Conservation (phyloP, 768 basidiomycete species). For the Mycena albidolilacea region DNA sequence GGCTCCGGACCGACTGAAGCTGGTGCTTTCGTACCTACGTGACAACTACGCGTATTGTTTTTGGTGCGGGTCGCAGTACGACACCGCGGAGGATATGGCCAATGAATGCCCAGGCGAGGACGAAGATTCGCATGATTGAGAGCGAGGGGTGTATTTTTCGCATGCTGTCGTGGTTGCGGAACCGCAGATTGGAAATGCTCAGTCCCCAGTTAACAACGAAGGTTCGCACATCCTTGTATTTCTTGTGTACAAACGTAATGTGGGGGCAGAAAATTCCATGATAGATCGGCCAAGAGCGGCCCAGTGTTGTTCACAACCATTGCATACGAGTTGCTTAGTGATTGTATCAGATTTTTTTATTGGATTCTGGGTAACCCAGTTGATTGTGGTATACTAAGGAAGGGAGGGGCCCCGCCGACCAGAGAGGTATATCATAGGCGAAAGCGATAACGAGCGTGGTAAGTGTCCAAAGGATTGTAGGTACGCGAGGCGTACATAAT, state of each 20-base stretch:
- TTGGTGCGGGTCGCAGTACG: constrained; percentile 89
- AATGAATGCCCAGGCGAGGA: constrained; percentile 79
- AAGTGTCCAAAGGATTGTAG: constrained; percentile 35
- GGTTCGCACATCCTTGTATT: too few species aligned
- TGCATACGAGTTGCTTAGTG: constrained; percentile 32
- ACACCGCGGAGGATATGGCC: constrained; percentile 70
- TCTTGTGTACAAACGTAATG: too few species aligned
- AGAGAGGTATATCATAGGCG: constrained; percentile 34
- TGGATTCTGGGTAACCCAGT: constrained; percentile 28
- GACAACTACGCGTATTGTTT: constrained; percentile 84
- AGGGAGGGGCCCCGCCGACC: constrained; percentile 34
- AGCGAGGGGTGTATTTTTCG: not conserved
- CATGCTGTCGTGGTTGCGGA: not conserved
- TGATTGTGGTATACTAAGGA: constrained; percentile 33
- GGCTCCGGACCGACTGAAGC: constrained; percentile 78
- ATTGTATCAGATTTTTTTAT: constrained; percentile 29
- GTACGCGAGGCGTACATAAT: constrained; percentile 24
- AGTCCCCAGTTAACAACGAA: too few species aligned
- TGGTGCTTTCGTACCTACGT: constrained; percentile 83
- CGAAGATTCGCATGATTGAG: constrained; percentile 86
- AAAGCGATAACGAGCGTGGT: constrained; percentile 33
- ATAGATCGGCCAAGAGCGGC: not conserved
- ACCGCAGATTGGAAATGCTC: too few species aligned
- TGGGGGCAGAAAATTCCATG: not conserved
- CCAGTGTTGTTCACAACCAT: not conserved